Evolutionary conservation across 2,329 filamentous ascomycete species (phyloP).

Genomic region (Onygenales sp.): DNA sequence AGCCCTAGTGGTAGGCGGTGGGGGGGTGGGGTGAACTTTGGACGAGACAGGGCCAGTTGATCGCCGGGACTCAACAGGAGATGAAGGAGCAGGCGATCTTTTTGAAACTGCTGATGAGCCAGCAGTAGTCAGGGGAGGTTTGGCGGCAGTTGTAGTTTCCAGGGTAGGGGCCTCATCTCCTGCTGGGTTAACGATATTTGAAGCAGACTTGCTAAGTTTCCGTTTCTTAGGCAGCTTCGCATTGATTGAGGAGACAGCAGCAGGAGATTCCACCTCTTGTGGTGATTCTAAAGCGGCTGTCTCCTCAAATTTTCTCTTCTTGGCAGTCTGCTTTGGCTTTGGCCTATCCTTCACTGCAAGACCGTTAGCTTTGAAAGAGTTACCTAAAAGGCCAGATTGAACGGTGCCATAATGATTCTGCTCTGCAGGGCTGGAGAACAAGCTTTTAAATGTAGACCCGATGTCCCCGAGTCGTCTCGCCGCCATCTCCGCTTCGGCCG

Average conservation of each 20-base stretch:
- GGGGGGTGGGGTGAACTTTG: slow-evolving; percentile 15
- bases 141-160: slow-evolving; percentile 10
- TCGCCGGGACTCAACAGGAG: slow-evolving; percentile 9
- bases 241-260: slow-evolving; percentile 12
- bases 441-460: slow-evolving; percentile 27
- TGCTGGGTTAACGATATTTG: slow-evolving; percentile 8
- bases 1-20: slow-evolving; percentile 15
- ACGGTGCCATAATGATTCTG: slow-evolving; percentile 11
- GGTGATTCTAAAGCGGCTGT: slow-evolving; percentile 23
- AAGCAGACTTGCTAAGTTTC: slow-evolving; percentile 24
- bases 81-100: slow-evolving; percentile 3
- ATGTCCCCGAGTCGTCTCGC: slow-evolving; percentile 28
- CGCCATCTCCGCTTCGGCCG: slow-evolving; percentile 28
- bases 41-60: slow-evolving; percentile 7
- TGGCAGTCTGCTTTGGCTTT: slow-evolving; percentile 17
- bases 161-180: slow-evolving; percentile 11
- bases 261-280: slow-evolving; percentile 16
- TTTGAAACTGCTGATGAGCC: slow-evolving; percentile 8
- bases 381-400: slow-evolving; percentile 15
- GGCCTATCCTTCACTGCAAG: slow-evolving; percentile 16
- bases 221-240: slow-evolving; percentile 28
- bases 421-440: slow-evolving; percentile 22
- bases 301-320: slow-evolving; percentile 49
- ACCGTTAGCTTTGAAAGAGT: slow-evolving; percentile 16
- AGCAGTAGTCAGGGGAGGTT: not conserved